Evolutionary conservation across 148 eudicot species (phyloP), one percentile per base, ranked within the genome.

Genomic region (Fagopyrum tataricum): DNA sequence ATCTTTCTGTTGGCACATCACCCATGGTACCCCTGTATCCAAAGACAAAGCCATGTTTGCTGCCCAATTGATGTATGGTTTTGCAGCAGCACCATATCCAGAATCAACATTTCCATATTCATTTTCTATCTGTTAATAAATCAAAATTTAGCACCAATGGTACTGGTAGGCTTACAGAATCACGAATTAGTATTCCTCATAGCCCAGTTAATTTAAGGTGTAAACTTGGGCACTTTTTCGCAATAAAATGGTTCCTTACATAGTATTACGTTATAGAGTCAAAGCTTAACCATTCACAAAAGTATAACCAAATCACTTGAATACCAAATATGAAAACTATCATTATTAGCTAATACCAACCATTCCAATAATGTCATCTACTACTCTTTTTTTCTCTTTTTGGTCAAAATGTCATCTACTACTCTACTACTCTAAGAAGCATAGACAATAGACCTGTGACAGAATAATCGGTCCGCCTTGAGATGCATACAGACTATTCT

Each of bases 381-480:
- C 24, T 55, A 20, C 61, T 49, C 15, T 49, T 15, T 6, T 49
- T 49, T 49, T 4, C 18, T 6, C 6, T 49, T 49, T 49, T 49
- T 49, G 15, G 55, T 49, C 55, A 49, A 49, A 4, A 49, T 15
- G 49, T 49, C 15, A 49, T 49, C 9, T 17, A 41, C 24, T 4
- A 69, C 4, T 49, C 9, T 17, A 41, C 24, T 4, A 69, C 4
- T 20, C 12, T 47, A 72, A 18, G 17, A 43, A 71, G 64, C 5
- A 23, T n/a, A 61, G 5, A 24, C 4, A 78, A 76, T 52, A 20
- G 79, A 95, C 99, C 96, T 95, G 99, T 23, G 99, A 91, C 59
- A 95, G 77, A 75, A 95, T 92, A 51, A 95, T 92, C 0, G 99
- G 99, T 62, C 99, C 99, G n/a, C 97, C 99, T 82, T 95, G 97